Evolutionary conservation across 306 rosid species (phyloP).

Genomic region (Styphnolobium japonicum): DNA sequence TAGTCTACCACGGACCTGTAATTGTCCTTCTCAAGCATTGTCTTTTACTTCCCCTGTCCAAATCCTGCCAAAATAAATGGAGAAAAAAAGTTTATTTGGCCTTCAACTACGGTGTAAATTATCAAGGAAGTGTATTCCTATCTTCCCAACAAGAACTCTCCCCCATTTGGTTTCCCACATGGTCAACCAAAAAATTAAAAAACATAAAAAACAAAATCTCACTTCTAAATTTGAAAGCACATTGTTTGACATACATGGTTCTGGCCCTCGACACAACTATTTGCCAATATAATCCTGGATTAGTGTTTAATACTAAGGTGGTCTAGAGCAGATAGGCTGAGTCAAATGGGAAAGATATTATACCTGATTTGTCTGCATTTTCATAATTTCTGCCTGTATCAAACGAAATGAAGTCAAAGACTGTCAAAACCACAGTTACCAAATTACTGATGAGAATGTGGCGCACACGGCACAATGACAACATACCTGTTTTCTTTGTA

Average conservation of each 20-base stretch:
- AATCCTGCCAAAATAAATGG: slow-evolving; percentile 38
- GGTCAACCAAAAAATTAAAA: background rate
- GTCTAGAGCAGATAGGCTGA: background rate
- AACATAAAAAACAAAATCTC: background rate
- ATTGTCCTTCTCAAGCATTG: slow-evolving; percentile 79
- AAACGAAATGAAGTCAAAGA: slow-evolving; percentile 24
- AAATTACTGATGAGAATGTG: background rate
- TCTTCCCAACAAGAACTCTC: background rate
- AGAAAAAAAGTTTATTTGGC: background rate
- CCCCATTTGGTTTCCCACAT: background rate
- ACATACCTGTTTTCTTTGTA: slow-evolving; percentile 71
- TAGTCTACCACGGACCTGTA: slow-evolving; percentile 85
- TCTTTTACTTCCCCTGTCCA: slow-evolving; percentile 57
- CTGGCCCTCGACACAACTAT: background rate
- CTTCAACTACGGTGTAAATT: background rate
- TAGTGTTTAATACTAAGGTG: background rate
- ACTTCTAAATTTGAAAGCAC: background rate
- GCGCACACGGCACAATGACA: background rate
- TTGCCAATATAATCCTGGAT: too few species aligned
- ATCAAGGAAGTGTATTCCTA: background rate
- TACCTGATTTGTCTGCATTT: slow-evolving; percentile 77
- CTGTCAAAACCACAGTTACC: background rate
- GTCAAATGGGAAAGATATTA: background rate
- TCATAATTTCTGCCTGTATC: slow-evolving; percentile 64
- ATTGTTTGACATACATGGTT: background rate